Conservation (phyloP, 2,329 filamentous ascomycete genomes). For the Ambrosiella beaveri region DNA sequence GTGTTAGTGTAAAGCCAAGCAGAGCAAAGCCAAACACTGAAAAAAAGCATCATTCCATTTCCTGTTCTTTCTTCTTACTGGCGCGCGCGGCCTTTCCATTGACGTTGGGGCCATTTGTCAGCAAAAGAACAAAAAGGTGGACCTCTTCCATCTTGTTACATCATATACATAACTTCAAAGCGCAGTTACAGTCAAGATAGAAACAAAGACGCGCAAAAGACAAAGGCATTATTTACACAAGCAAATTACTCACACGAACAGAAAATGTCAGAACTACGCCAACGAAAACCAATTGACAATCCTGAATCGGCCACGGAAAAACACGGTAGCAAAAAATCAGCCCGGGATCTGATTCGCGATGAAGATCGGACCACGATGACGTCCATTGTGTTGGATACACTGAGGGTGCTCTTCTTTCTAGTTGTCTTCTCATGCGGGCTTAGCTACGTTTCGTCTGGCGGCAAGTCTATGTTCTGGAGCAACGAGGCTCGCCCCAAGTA, state of each 20-base stretch:
- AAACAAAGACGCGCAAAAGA: not conserved
- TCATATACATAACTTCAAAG: not conserved
- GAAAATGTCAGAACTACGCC: constrained; percentile 8
- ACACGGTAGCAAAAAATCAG: constrained; percentile 13
- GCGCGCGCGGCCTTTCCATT: not conserved
- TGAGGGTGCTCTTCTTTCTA: constrained; percentile 52
- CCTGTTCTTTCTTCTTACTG: not conserved
- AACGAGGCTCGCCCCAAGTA: constrained; percentile 44
- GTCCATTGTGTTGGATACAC: constrained; percentile 42
- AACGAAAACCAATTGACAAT: constrained; percentile 7
- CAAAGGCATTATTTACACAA: not conserved
- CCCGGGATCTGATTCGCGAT: constrained; percentile 23
- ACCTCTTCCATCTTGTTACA: not conserved
- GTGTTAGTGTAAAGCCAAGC: too few relatives aligned
- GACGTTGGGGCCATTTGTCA: not conserved
- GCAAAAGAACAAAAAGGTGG: not conserved
- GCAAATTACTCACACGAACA: not conserved
- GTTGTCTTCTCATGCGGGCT: constrained; percentile 48
- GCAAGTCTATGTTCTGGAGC: constrained; percentile 53
- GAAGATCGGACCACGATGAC: constrained; percentile 40
- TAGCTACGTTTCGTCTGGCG: constrained; percentile 59
- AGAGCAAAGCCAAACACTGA: too few relatives aligned
- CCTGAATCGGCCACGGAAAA: constrained; percentile 2
- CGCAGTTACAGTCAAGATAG: too few relatives aligned
- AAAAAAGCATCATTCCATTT: too few relatives aligned